Conservation (phyloP, 805 yeast genomes). For the Phaffomyces opuntiae region DNA sequence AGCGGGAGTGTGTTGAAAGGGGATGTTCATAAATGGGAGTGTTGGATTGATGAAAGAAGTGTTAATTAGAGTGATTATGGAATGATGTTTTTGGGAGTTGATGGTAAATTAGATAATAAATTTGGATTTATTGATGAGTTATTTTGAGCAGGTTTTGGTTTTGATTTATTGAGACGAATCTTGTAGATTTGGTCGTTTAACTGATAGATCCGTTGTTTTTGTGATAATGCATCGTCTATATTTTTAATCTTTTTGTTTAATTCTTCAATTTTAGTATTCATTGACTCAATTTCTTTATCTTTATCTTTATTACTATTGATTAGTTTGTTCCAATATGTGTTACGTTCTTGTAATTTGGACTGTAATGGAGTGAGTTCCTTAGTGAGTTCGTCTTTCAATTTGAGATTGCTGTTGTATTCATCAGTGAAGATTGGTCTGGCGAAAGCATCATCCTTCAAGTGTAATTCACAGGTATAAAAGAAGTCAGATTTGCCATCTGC, state of each 20-base stretch:
- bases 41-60: constrained; percentile 74
- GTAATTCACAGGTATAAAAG: constrained; percentile 21
- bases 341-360: too few species aligned
- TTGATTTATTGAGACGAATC: constrained; percentile 28
- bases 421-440: constrained; percentile 17
- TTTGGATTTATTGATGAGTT: too few species aligned
- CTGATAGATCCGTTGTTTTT: constrained; percentile 29
- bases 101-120: constrained; percentile 26
- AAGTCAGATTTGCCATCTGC: constrained; percentile 14
- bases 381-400: constrained; percentile 16
- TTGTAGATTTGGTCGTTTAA: constrained; percentile 35
- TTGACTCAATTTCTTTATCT: constrained; percentile 10
- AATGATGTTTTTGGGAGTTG: constrained; percentile 17
- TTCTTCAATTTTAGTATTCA: constrained; percentile 10
- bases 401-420: constrained; percentile 17
- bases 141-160: constrained; percentile 1
- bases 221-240: constrained; percentile 17
- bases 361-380: background rate
- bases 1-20: constrained; percentile 66
- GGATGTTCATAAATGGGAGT: constrained; percentile 53
- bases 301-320: constrained; percentile 1
- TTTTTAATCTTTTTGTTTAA: constrained; percentile 11
- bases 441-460: constrained; percentile 18
- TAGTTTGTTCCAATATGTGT: background rate
- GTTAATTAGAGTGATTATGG: constrained; percentile 29